phyloP scores from a whole-genome alignment of 345 rosid genomes.

The Moringa oleifera region DNA sequence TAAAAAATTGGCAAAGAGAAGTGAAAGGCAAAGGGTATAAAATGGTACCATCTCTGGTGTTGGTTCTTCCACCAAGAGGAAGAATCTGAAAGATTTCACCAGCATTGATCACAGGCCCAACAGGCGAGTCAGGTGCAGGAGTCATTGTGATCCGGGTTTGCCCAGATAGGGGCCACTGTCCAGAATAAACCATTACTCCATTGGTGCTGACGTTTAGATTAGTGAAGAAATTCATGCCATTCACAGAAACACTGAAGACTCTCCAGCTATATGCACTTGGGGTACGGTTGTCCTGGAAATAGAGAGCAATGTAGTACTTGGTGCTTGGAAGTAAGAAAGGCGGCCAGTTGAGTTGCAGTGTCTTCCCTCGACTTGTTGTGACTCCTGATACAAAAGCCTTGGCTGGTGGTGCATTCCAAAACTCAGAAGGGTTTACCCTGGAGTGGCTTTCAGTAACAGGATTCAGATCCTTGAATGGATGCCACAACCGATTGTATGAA shows the following conservation, averaged over 20 bases:
- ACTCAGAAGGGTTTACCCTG: conserved; percentile 38
- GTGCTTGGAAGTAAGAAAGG: conserved; percentile 45
- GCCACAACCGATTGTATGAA: conserved; percentile 63
- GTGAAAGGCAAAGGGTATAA: no score
- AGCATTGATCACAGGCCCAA: conserved; percentile 71
- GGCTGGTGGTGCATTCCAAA: conserved; percentile 73
- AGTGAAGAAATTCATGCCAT: conserved; percentile 50
- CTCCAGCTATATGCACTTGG: conserved; percentile 70
- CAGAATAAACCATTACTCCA: conserved; percentile 63
- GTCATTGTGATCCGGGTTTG: conserved; percentile 51
- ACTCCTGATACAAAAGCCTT: conserved; percentile 47
- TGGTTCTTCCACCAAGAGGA: conserved; percentile 62
- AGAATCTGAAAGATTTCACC: conserved; percentile 74
- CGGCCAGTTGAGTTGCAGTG: conserved; percentile 59
- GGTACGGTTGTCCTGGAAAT: conserved; percentile 66
- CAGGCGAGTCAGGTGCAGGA: conserved; percentile 35
- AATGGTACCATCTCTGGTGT: conserved; percentile 56
- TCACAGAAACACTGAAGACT: conserved; percentile 56
- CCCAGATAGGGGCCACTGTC: conserved; percentile 73
- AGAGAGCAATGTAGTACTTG: conserved; percentile 65
- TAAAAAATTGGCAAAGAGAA: conserved; percentile 3
- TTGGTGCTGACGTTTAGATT: conserved; percentile 54
- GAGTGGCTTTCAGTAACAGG: conserved; percentile 29
- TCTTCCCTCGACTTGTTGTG: conserved; percentile 52
- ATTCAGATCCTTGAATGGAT: conserved; percentile 52